phyloP scores from a whole-genome alignment of 495 filamentous ascomycete species.

The Copromyces sp. region DNA sequence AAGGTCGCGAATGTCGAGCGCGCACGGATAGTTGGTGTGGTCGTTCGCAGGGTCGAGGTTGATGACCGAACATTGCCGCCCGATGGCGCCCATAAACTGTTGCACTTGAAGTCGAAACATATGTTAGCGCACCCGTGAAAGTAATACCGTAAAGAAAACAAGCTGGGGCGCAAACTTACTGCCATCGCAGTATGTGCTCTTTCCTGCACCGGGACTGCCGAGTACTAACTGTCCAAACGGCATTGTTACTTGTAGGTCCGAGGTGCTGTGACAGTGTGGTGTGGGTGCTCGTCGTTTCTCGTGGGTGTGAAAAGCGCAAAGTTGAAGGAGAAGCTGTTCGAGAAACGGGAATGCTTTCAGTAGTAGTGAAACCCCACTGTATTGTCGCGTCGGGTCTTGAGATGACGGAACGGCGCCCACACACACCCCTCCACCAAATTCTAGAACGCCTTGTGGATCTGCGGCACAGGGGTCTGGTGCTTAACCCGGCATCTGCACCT shows the following conservation, averaged over 20 bases:
- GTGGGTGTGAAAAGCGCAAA: neutral
- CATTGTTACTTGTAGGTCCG: conserved; percentile 20
- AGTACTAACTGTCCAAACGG: conserved; percentile 68
- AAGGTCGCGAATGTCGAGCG: conserved; percentile 81
- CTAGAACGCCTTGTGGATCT: neutral
- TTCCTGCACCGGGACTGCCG: conserved; percentile 86
- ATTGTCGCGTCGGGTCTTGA: neutral
- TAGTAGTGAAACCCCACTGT: neutral
- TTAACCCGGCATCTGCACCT: neutral
- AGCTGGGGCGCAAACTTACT: conserved; percentile 41
- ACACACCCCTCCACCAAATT: neutral
- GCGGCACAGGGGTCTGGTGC: neutral
- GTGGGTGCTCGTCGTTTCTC: neutral
- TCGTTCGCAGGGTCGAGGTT: conserved; percentile 98
- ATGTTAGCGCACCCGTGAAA: conserved; percentile 1
- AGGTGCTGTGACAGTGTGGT: neutral
- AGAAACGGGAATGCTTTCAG: neutral
- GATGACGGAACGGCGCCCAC: neutral
- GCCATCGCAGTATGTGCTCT: conserved; percentile 96
- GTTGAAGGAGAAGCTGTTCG: neutral
- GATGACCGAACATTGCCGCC: conserved; percentile 84
- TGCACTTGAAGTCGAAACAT: conserved; percentile 47
- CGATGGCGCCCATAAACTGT: conserved; percentile 91
- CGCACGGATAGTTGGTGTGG: conserved; percentile 63
- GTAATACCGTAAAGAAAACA: neutral